Percentiles rank a stretch among this genome's conserved stretches.
phyloP scores from a whole-genome alignment of 495 filamentous ascomycete species.

The Arthonia radiata region DNA sequence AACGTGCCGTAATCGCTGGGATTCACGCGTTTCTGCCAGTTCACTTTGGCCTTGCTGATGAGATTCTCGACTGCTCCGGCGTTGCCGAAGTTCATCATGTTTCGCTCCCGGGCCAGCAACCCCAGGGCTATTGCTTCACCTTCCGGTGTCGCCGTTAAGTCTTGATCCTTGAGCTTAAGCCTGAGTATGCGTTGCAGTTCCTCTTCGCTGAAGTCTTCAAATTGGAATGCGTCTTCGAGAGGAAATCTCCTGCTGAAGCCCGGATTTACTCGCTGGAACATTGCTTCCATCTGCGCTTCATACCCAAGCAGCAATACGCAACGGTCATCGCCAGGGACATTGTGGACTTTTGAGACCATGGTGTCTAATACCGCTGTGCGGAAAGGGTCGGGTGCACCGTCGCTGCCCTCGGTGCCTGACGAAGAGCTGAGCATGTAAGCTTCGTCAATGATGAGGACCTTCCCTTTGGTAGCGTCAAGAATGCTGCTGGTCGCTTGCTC shows the following conservation, averaged over 20 bases:
- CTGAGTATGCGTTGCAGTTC: slow-evolving; percentile 34
- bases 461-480: slow-evolving; percentile 36
- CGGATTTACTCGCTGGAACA: slow-evolving; percentile 65
- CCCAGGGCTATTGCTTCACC: slow-evolving; percentile 23
- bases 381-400: slow-evolving; percentile 24
- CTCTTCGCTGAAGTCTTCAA: slow-evolving; percentile 40
- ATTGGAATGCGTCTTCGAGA: slow-evolving; percentile 34
- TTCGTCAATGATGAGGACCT: slow-evolving; percentile 57
- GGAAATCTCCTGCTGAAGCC: slow-evolving; percentile 48
- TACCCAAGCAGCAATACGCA: slow-evolving; percentile 61
- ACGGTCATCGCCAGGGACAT: slow-evolving; percentile 47
- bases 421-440: slow-evolving; percentile 37
- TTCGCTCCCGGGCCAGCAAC: slow-evolving; percentile 24
- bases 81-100: slow-evolving; percentile 34
- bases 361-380: slow-evolving; percentile 48
- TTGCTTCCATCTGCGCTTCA: slow-evolving; percentile 45
- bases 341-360: slow-evolving; percentile 66
- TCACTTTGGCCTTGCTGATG: slow-evolving; percentile 31
- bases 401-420: slow-evolving; percentile 10
- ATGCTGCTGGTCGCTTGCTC: slow-evolving; percentile 51
- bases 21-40: slow-evolving; percentile 26
- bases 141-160: slow-evolving; percentile 17
- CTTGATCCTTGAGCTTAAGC: slow-evolving; percentile 25
- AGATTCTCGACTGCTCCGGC: slow-evolving; percentile 40
- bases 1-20: slow-evolving; percentile 12